Base-by-base conservation (phyloP, 306 rosid species). In the Carpinus fangiana region DNA sequence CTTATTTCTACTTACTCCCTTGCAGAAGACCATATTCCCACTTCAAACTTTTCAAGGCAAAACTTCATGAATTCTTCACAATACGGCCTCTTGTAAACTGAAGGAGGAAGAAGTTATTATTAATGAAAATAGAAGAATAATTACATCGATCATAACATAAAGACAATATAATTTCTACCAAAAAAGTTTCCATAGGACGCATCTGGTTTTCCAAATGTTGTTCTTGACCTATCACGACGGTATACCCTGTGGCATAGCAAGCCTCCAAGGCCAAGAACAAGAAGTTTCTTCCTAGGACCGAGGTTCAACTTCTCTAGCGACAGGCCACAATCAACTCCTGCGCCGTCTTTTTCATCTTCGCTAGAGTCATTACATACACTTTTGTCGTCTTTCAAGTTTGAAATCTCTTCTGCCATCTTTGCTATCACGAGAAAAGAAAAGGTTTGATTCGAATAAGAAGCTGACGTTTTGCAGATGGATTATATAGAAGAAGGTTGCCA, bases 1-100 rank as follows among this genome's bases (percentile, higher is more conserved):
- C 20, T 31, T 45, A 31, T 5, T 0, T 34, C 12, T 48, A 70
- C 84, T 80, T 3, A 73, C 90, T 73, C 79, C 62, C 8, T 79
- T 16, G 88, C 84, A 28, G 88, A 84, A 73, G 86, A 87, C 86
- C 90, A 79, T 23, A 87, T 65, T 34, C 84, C 90, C 21, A 82
- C 84, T 73, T 82, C 82, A 70, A 84, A 87, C 43, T 78, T 84
- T 47, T 79, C 86, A 62, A 82, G 57, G 59, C 86, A 87, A 67
- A 87, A 84, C 70, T 43, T 79, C 66, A 87, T 55, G 31, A 87
- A 83, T 0, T 68, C 84, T 47, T 83, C 87, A 60, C 83, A 75
- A 28, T 72, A 26, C 10, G 87, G 87, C 76, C 88, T 84, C 34
- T 73, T 73, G 59, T 76, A 81, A 56, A 86, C 83, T 83, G 75